Evolutionary conservation across 176 grass and related monocot genomes (phyloP).

Genomic region (Oryza nivara): DNA sequence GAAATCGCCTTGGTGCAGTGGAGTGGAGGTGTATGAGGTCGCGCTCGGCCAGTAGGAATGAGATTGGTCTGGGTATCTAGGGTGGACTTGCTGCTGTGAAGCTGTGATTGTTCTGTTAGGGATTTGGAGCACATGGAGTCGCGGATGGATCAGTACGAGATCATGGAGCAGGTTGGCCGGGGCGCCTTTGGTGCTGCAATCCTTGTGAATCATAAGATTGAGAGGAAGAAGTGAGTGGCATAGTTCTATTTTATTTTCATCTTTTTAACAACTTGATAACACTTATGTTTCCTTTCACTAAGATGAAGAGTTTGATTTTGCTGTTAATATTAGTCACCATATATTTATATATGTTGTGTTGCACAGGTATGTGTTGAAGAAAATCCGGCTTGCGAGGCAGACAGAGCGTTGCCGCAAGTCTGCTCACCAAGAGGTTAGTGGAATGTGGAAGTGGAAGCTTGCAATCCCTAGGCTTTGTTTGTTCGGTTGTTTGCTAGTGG

Average conservation of each 20-base stretch:
- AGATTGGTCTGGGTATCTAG: constrained; percentile 19
- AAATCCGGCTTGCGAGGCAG: constrained; percentile 91
- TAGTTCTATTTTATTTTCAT: neutral
- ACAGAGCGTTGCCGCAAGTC: constrained; percentile 87
- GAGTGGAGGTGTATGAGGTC: constrained; percentile 32
- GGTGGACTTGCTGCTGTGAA: constrained; percentile 8
- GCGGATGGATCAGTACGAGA: constrained; percentile 97
- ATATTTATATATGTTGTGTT: constrained; percentile 24
- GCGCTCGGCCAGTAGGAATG: constrained; percentile 23
- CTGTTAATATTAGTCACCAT: neutral
- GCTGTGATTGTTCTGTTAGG: constrained; percentile 13
- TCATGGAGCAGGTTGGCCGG: constrained; percentile 97
- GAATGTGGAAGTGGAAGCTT: constrained; percentile 2
- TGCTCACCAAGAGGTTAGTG: constrained; percentile 89
- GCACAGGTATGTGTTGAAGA: constrained; percentile 92
- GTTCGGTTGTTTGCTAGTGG: constrained; percentile 7
- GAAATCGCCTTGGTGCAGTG: constrained; percentile 17
- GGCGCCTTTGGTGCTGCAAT: constrained; percentile 95
- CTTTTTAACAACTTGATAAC: neutral
- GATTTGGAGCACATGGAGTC: constrained; percentile 68
- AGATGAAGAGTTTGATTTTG: neutral
- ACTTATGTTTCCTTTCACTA: neutral
- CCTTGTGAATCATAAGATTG: constrained; percentile 93
- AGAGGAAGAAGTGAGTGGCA: constrained; percentile 75
- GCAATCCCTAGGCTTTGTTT: neutral